Evolutionary conservation across 202 grass and related monocot genomes (phyloP).

Genomic region (Carex arenaria): DNA sequence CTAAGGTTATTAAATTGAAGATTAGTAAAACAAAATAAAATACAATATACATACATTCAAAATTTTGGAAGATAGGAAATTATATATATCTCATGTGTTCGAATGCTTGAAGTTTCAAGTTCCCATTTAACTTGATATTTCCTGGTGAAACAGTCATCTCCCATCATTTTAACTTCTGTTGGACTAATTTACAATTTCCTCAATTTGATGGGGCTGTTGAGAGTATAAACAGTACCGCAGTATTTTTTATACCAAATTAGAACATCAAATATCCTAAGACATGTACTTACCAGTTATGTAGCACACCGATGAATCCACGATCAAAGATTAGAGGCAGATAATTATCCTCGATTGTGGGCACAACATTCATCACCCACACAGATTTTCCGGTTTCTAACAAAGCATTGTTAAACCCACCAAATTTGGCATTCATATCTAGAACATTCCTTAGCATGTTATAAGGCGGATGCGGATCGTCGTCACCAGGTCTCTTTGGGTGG

Average conservation of each 20-base stretch:
- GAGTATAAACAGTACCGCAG: neutral
- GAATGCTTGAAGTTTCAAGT: neutral
- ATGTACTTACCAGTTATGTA: conserved; percentile 76
- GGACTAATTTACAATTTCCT: neutral
- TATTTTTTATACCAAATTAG: neutral
- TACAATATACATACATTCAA: neutral
- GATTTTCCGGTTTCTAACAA: conserved; percentile 79
- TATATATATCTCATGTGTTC: neutral
- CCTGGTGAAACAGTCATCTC: neutral
- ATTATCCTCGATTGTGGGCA: conserved; percentile 63
- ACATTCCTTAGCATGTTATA: conserved; percentile 99
- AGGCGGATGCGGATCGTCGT: conserved; percentile 84
- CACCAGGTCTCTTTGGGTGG: conserved; percentile 96
- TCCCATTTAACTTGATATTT: neutral
- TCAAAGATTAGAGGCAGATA: conserved; percentile 82
- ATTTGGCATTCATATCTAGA: conserved; percentile 94
- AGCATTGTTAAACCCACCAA: conserved; percentile 95
- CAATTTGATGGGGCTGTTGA: neutral
- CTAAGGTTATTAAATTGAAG: conserved; percentile 34
- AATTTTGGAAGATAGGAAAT: neutral
- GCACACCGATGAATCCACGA: conserved; percentile 82
- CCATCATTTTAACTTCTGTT: neutral
- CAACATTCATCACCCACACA: conserved; percentile 96
- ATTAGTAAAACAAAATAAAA: neutral
- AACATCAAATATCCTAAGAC: neutral